phyloP scores from a whole-genome alignment of 176 grass and related monocot species.

The Carex pumila region DNA sequence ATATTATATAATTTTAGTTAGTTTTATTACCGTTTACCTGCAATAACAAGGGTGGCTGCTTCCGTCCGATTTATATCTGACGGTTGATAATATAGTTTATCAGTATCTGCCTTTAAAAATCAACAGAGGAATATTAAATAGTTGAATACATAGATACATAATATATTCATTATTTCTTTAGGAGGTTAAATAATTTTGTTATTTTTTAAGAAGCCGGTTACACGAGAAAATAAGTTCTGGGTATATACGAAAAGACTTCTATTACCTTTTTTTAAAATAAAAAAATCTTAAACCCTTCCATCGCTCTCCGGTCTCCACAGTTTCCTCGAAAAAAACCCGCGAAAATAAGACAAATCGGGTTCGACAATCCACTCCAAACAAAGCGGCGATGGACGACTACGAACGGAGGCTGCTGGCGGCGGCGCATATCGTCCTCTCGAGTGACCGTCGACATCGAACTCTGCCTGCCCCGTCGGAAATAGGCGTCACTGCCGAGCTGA shows the following conservation, averaged over 20 bases:
- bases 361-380: not conserved
- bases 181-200: not conserved
- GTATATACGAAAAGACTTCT: not conserved
- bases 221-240: not conserved
- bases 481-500: conserved; percentile 59
- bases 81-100: too few species aligned
- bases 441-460: not conserved
- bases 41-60: too few species aligned
- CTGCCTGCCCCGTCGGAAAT: conserved; percentile 15
- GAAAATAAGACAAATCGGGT: not conserved
- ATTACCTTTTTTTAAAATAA: not conserved
- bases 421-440: conserved; percentile 49
- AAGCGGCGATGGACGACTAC: conserved; percentile 29
- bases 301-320: not conserved
- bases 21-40: too few species aligned
- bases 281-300: not conserved
- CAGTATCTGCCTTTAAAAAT: too few species aligned
- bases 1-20: too few species aligned
- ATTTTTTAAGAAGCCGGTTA: not conserved
- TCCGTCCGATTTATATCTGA: too few species aligned
- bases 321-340: not conserved
- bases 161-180: too few species aligned
- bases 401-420: conserved; percentile 51
- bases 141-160: too few species aligned
- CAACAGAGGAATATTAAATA: too few species aligned